Evolutionary conservation across 129 eudicot species (phyloP).

Genomic region (Tanacetum coccineum): DNA sequence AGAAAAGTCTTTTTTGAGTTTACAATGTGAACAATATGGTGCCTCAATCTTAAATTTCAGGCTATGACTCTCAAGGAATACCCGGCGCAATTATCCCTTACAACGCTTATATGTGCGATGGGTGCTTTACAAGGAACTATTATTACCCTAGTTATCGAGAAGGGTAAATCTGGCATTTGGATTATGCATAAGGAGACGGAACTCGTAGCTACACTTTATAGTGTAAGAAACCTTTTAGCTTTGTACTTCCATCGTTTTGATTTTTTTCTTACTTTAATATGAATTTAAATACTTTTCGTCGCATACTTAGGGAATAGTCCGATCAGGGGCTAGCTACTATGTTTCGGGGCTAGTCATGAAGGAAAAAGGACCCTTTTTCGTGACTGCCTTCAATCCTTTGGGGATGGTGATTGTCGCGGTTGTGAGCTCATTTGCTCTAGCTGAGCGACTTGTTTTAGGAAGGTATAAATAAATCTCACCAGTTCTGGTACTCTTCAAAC

Average conservation of each 20-base stretch:
- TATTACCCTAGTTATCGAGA: conserved; percentile 46
- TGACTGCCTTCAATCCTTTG: conserved; percentile 56
- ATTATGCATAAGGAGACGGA: conserved; percentile 43
- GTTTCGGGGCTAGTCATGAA: conserved; percentile 52
- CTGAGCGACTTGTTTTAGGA: conserved; percentile 51
- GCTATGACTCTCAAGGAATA: conserved; percentile 61
- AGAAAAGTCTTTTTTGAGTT: too few species aligned
- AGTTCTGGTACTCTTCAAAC: neutral
- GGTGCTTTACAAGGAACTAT: conserved; percentile 57
- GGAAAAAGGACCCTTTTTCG: conserved; percentile 62
- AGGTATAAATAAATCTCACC: conserved; percentile 33
- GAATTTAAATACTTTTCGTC: neutral
- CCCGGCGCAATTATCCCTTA: conserved; percentile 61
- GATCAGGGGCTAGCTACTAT: conserved; percentile 58
- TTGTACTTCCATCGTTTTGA: neutral
- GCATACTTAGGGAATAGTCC: conserved; percentile 48
- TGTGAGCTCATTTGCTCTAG: conserved; percentile 47
- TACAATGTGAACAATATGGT: neutral
- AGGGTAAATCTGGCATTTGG: conserved; percentile 53
- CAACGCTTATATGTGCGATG: conserved; percentile 50
- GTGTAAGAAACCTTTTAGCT: conserved; percentile 32
- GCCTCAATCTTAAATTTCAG: conserved; percentile 24
- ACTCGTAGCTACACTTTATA: conserved; percentile 50
- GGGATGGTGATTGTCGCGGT: conserved; percentile 65
- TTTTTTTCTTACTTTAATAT: neutral